Percentiles rank a stretch among this genome's conserved stretches.
phyloP scores from a whole-genome alignment of 2,329 filamentous ascomycete genomes.

The Graphilbum fragrans region DNA sequence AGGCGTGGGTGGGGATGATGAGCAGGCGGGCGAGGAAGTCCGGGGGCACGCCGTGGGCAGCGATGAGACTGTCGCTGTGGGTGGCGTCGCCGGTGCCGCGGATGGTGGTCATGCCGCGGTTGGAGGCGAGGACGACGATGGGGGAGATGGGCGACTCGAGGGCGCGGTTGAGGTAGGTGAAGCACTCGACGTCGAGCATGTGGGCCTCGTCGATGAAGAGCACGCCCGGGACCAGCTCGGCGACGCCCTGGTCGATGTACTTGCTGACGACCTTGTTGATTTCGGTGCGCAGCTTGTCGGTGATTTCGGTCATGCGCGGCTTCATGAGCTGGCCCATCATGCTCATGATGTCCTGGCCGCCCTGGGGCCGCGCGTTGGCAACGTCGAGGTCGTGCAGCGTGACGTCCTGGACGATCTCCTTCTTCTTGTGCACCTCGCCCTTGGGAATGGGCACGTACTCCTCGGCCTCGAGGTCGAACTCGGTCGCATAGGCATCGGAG shows the following conservation, averaged over 20 bases:
- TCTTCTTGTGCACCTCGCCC: slow-evolving; percentile 99
- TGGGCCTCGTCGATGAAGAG: slow-evolving; percentile 99
- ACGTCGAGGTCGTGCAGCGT: slow-evolving; percentile 94
- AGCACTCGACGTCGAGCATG: slow-evolving; percentile 99
- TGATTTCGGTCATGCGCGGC: slow-evolving; percentile 98
- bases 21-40: slow-evolving; percentile 89
- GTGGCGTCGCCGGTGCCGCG: slow-evolving; percentile 51
- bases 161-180: slow-evolving; percentile 97
- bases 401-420: slow-evolving; percentile 98
- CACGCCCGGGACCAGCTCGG: slow-evolving; percentile 94
- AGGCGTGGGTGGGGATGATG: slow-evolving; percentile 89
- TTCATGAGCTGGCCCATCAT: slow-evolving; percentile 99
- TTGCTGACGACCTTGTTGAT: slow-evolving; percentile 99
- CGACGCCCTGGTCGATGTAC: slow-evolving; percentile 97
- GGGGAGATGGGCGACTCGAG: slow-evolving; percentile 89
- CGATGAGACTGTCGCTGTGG: slow-evolving; percentile 51
- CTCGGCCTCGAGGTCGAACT: slow-evolving; percentile 96
- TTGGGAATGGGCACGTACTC: slow-evolving; percentile 99
- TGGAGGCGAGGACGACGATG: slow-evolving; percentile 94
- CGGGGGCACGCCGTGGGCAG: slow-evolving; percentile 85
- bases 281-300: slow-evolving; percentile 86
- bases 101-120: slow-evolving; percentile 87
- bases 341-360: slow-evolving; percentile 98
- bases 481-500: slow-evolving; percentile 93
- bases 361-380: slow-evolving; percentile 88